Base-by-base conservation (phyloP, 129 eudicot species). In the Flaveria ramosissima region DNA sequence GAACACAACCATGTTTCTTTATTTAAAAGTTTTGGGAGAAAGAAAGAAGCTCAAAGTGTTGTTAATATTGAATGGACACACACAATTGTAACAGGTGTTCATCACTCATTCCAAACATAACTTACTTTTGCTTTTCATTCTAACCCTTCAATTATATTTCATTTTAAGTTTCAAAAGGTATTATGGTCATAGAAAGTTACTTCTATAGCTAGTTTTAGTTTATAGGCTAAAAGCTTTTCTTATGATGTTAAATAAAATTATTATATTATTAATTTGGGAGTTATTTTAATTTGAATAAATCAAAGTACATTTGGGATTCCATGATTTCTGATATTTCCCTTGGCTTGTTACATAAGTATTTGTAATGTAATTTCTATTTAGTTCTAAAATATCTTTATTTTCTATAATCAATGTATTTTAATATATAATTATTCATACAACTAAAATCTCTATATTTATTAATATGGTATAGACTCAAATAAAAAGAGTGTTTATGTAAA, bases 181-280 rank as follows among this genome's bases (percentile, higher is more conserved):
- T 43, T 77, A 68, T 79, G 78, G 59, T 79, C 39, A 72, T 55
- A 43, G 50, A 79, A 79, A 79, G 74, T 72, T 48, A 72, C 36
- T 79, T 72, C 67, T 15, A 51, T 21, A 20, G 79, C 46, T 65
- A 2, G 48, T 17, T 65, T 42, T 23, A 16, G 4, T 36, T 36
- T 36, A 36, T 70, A 6, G 61, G 51, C 14, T 24, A 10, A 43
- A 43, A 43, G 10, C 10, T 9, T 10, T 43, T 43, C n/a, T 7
- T 43, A 9, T 43, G 48, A 7, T 36, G 41, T 45, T 45, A 8
- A 45, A 45, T 8, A 45, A 10, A 10, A 45, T 9, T 45, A 45
- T 9, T 45, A 45, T 45, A 12, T 9, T 45, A 45, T 45, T 8
- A 9, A 45, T 12, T 45, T 59, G n/a, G 15, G 27, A 42, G 30